phyloP scores from a whole-genome alignment of 2,329 filamentous ascomycete species.

The Penicillium sp. region DNA sequence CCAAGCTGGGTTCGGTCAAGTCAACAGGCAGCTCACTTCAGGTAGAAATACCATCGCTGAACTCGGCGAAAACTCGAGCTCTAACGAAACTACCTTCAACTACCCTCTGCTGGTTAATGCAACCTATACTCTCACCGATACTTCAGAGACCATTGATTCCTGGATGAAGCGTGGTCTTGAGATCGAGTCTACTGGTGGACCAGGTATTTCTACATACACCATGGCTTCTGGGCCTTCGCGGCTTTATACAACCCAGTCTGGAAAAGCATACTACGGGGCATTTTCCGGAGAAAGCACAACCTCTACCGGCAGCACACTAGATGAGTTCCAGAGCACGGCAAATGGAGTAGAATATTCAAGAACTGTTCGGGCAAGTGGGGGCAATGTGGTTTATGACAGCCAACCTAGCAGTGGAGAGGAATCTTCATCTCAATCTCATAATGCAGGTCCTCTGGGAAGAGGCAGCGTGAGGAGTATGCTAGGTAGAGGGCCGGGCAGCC shows the following conservation, averaged over 20 bases:
- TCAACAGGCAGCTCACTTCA: slow-evolving; percentile 51
- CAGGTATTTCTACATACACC: slow-evolving; percentile 59
- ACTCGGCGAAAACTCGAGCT: slow-evolving; percentile 36
- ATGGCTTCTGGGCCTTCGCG: slow-evolving; percentile 43
- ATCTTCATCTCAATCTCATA: not conserved
- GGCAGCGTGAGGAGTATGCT: slow-evolving; percentile 14
- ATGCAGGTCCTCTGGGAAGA: slow-evolving; percentile 6
- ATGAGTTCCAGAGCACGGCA: slow-evolving; percentile 24
- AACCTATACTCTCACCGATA: slow-evolving; percentile 48
- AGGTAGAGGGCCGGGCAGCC: slow-evolving; percentile 11
- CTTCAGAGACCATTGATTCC: slow-evolving; percentile 52
- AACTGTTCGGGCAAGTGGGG: slow-evolving; percentile 28
- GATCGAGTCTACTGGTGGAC: slow-evolving; percentile 41
- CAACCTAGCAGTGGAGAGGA: not conserved
- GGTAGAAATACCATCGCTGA: slow-evolving; percentile 38
- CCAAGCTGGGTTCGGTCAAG: slow-evolving; percentile 57
- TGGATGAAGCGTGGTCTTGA: slow-evolving; percentile 52
- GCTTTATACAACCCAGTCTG: slow-evolving; percentile 31
- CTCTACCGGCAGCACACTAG: slow-evolving; percentile 31
- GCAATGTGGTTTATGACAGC: slow-evolving; percentile 23
- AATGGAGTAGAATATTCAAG: slow-evolving; percentile 23
- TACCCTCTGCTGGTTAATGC: slow-evolving; percentile 64
- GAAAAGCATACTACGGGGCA: slow-evolving; percentile 28
- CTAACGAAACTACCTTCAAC: slow-evolving; percentile 46
- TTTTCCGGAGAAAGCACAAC: slow-evolving; percentile 21